Evolutionary conservation across 2,329 filamentous ascomycete genomes (phyloP).

Genomic region (Xylariaceae sp.): DNA sequence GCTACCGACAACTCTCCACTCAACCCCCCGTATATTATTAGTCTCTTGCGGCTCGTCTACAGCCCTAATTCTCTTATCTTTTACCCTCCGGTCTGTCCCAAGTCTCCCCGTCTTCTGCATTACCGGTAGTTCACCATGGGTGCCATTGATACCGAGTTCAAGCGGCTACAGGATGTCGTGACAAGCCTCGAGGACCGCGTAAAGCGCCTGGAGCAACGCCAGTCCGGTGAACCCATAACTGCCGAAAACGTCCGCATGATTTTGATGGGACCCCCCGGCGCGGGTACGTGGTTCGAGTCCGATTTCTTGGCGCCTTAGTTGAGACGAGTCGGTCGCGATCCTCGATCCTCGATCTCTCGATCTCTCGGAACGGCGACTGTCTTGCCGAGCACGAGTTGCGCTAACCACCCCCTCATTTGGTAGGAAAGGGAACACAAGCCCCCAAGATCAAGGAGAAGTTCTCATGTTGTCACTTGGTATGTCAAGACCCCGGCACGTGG

Average conservation of each 20-base stretch:
- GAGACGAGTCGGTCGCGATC: neutral
- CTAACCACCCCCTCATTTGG: constrained; percentile 15
- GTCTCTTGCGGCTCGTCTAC: constrained; percentile 5
- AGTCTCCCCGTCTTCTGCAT: constrained; percentile 19
- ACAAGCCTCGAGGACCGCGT: constrained; percentile 80
- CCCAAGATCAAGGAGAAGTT: constrained; percentile 98
- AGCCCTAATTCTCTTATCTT: constrained; percentile 19
- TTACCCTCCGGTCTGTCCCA: constrained; percentile 25
- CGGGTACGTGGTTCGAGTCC: constrained; percentile 59
- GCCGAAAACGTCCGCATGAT: constrained; percentile 83
- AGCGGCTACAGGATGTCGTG: constrained; percentile 79
- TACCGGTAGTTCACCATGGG: constrained; percentile 58
- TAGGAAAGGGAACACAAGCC: constrained; percentile 98
- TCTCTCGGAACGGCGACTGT: neutral
- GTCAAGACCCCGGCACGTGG: constrained; percentile 29
- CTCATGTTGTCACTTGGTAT: constrained; percentile 91
- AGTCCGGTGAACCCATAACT: constrained; percentile 52
- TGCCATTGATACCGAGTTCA: constrained; percentile 78
- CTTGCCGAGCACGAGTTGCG: constrained; percentile 6
- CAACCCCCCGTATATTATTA: constrained; percentile 8
- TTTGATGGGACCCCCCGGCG: constrained; percentile 93
- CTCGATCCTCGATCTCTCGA: neutral
- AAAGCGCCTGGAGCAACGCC: constrained; percentile 72
- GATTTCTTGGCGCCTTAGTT: constrained; percentile 3
- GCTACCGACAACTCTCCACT: constrained; percentile 15